Evolutionary conservation across 345 rosid genomes (phyloP).

Genomic region (Litchi chinensis): DNA sequence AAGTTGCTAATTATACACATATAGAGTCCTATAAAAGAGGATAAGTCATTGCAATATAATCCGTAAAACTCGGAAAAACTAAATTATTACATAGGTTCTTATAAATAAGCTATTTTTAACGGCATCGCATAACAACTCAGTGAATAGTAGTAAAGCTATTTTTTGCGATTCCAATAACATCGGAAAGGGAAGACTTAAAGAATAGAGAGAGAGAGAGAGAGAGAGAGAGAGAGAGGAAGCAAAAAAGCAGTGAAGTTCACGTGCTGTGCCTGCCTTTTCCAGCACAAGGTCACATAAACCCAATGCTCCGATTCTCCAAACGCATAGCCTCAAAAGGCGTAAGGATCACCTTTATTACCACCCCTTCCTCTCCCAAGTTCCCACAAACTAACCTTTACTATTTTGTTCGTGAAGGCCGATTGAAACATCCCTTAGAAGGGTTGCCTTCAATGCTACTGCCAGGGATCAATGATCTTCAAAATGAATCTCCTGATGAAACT

Average conservation of each 20-base stretch:
- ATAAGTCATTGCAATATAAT: too few species aligned
- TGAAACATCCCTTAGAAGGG: not conserved
- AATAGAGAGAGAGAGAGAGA: not conserved
- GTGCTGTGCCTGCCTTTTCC: slow-evolving; percentile 27
- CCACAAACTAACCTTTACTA: slow-evolving; percentile 15
- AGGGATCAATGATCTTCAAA: not conserved
- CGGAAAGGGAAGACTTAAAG: not conserved
- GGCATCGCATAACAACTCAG: too few species aligned
- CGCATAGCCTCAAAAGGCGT: slow-evolving; percentile 34
- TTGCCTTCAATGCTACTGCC: not conserved
- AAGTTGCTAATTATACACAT: too few species aligned
- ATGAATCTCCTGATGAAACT: not conserved
- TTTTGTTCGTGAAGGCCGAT: not conserved
- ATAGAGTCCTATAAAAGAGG: too few species aligned
- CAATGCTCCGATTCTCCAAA: slow-evolving; percentile 36
- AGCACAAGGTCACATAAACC: slow-evolving; percentile 38
- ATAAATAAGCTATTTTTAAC: too few species aligned
- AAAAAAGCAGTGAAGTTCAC: slow-evolving; percentile 3
- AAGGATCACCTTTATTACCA: slow-evolving; percentile 21
- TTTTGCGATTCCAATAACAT: not conserved
- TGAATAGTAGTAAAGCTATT: not conserved
- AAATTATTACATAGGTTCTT: too few species aligned
- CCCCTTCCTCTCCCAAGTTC: slow-evolving; percentile 4
- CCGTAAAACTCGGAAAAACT: too few species aligned
- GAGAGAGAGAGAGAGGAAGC: not conserved